Percentiles rank a stretch among this genome's conserved stretches.
These are phyloP conservation scores for Globisporangium polare DNA, from an alignment of 352 stramenopile species.

Conservation along the genomic window DNA sequence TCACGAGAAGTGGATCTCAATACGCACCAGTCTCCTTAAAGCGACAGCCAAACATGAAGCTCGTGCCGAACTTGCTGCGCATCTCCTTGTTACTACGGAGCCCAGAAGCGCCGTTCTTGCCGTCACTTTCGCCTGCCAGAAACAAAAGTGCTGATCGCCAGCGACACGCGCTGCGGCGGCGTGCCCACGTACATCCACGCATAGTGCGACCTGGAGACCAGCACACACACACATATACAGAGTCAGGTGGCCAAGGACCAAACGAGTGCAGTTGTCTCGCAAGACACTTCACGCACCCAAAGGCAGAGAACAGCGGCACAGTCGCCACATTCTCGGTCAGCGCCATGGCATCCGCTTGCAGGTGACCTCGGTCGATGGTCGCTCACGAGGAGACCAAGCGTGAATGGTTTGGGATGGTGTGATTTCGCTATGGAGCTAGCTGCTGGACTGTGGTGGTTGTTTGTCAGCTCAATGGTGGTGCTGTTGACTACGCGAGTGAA, in stretches of 20 bases:
- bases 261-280: neutral
- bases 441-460: neutral
- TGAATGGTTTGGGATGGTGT: neutral
- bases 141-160: slow-evolving; percentile 80
- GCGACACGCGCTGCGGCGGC: slow-evolving; percentile 65
- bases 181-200: slow-evolving; percentile 77
- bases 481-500: neutral
- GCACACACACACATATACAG: neutral
- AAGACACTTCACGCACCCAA: neutral
- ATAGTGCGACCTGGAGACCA: slow-evolving; percentile 38
- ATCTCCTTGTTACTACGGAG: neutral
- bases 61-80: slow-evolving; percentile 44
- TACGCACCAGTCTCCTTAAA: slow-evolving; percentile 46
- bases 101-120: slow-evolving; percentile 24
- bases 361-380: neutral
- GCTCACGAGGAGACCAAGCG: neutral
- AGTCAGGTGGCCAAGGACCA: neutral
- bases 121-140: slow-evolving; percentile 50
- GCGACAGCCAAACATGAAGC: slow-evolving; percentile 80
- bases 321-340: neutral
- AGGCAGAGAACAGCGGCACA: neutral
- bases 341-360: neutral
- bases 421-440: neutral
- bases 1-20: neutral
- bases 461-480: neutral